Evolutionary conservation across 1,284 basidiomycete genomes (phyloP), one percentile per base, ranked within the genome.

Genomic region (Quambalaria eucalypti): DNA sequence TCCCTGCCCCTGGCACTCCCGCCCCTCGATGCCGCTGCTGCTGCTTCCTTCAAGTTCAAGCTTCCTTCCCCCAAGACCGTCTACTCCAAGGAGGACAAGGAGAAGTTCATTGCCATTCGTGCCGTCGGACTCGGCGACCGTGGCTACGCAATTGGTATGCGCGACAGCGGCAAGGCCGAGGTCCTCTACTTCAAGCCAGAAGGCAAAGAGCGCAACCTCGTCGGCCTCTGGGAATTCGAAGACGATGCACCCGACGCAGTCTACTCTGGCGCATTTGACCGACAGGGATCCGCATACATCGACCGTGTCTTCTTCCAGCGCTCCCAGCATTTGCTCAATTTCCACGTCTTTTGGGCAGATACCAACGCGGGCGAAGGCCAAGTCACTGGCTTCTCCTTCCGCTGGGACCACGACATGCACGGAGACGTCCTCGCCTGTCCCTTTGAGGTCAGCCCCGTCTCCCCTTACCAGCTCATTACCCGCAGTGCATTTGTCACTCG

Each of bases 351-450:
- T 59, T 80, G 84, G 26, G 78, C 81, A 38, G 80, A 83, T 55
- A 77, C 82, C 12, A 60, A 78, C 1, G 66, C 60, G 23, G 82
- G 81, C n/a, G 78, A 80, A 51, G 85, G 83, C 0, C 77, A 83
- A 33, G 77, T 83, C 38, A 81, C 82, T 29, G 84, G 83, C 10
- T 85, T 82, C 67, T 80, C 80, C 1, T 85, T 92, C 74, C 79
- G 82, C 3, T 90, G 87, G 73, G 83, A 90, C 61, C 84, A 86
- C 4, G 74, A 77, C 28, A 77, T 79, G 28, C 82, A 92, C 68
- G 91, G 91, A 28, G 80, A 84, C 12, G 82, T 93, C 47, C 77
- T 62, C 19, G 64, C 69, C 14, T 62, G 64, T 39, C 60, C 64
- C 46, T 76, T 86, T 49, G 83, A 84, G 52, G 80, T 81, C 1